These are phyloP conservation scores for Colletotrichum cereale DNA, from an alignment of 2,329 filamentous ascomycete genomes.

Conservation along the genomic window DNA sequence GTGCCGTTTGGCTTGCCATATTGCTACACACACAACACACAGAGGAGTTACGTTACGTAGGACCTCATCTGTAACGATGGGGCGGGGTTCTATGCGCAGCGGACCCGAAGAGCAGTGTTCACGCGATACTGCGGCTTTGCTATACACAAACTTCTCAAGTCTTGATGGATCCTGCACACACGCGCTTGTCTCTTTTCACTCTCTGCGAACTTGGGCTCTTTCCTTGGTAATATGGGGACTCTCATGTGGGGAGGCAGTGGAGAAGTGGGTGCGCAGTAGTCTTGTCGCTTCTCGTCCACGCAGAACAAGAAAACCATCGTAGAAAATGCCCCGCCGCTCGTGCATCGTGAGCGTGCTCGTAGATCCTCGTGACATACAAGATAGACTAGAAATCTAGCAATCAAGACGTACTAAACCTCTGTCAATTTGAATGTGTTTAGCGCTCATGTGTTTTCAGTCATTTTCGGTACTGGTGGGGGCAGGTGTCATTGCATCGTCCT, in stretches of 20 bases:
- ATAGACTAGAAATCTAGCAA: constrained; percentile 38
- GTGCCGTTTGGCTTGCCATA: constrained; percentile 18
- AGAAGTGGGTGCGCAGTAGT: constrained; percentile 17
- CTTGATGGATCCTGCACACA: constrained; percentile 20
- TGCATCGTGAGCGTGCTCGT: constrained; percentile 30
- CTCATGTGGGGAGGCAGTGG: neutral
- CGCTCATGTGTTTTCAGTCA: neutral
- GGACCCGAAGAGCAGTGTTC: constrained; percentile 24
- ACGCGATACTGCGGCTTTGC: constrained; percentile 32
- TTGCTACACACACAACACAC: constrained; percentile 29
- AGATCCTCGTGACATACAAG: constrained; percentile 24
- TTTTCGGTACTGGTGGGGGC: neutral
- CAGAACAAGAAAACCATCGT: constrained; percentile 25
- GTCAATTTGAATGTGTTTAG: neutral
- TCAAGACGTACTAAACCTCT: constrained; percentile 26
- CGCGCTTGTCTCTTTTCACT: constrained; percentile 15
- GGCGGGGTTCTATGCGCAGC: constrained; percentile 25
- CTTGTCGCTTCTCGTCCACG: constrained; percentile 18
- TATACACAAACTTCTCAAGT: constrained; percentile 33
- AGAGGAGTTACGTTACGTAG: constrained; percentile 18
- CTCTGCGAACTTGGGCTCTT: constrained; percentile 11
- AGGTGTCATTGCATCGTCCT: neutral
- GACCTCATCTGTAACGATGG: constrained; percentile 30
- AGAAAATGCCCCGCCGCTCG: constrained; percentile 25
- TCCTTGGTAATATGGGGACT: constrained; percentile 6